Conservation (phyloP, 345 rosid genomes). For the Melastoma malabathricum region DNA sequence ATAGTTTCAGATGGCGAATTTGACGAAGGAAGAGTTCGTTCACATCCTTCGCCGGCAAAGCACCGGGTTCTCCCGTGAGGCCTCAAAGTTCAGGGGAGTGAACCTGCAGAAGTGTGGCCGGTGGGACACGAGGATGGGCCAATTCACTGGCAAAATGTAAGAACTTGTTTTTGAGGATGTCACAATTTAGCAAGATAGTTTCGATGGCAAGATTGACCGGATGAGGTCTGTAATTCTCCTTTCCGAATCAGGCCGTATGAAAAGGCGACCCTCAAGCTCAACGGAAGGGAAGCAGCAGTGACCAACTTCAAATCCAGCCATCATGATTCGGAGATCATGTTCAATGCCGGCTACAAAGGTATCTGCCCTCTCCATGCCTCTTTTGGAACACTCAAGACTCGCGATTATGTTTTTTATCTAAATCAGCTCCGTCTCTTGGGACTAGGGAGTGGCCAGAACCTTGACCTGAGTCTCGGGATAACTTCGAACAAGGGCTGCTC, state of each 20-base stretch:
- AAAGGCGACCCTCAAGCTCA: slow-evolving; percentile 32
- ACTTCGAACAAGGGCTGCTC: slow-evolving; percentile 14
- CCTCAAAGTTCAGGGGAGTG: slow-evolving; percentile 46
- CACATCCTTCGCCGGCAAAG: slow-evolving; percentile 49
- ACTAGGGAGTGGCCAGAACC: slow-evolving; percentile 28
- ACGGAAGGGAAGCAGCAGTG: slow-evolving; percentile 52
- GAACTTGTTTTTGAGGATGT: slow-evolving; percentile 3
- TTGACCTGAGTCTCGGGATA: slow-evolving; percentile 53
- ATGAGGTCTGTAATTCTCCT: background rate
- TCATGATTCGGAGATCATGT: slow-evolving; percentile 15
- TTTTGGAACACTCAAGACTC: background rate
- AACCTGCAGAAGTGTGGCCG: slow-evolving; percentile 45
- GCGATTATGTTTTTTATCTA: background rate
- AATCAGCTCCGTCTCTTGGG: background rate
- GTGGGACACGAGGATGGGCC: slow-evolving; percentile 55
- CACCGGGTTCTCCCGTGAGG: slow-evolving; percentile 51
- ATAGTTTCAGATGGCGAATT: slow-evolving; percentile 27
- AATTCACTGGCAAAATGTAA: slow-evolving; percentile 50
- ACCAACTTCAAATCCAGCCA: slow-evolving; percentile 37
- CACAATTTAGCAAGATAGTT: background rate
- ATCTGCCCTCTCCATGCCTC: background rate
- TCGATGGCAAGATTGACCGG: background rate
- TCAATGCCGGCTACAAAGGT: slow-evolving; percentile 24
- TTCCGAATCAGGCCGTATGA: slow-evolving; percentile 44
- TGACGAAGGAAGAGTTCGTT: slow-evolving; percentile 51